Conservation (phyloP, 2,329 filamentous ascomycete species). For the Paecilomyces dactylethromorphus region DNA sequence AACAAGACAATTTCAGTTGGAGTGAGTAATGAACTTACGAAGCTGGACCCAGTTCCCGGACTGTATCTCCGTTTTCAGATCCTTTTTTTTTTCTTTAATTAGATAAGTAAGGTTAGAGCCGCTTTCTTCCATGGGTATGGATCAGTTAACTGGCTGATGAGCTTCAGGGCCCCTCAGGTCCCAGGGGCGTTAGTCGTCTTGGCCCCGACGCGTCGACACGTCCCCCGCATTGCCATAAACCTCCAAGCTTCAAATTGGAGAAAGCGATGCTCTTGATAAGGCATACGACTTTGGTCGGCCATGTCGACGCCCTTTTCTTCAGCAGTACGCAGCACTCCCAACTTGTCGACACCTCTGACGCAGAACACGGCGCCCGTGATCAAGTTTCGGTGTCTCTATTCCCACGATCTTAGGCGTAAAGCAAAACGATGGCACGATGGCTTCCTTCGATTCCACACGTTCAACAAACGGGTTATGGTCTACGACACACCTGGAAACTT, state of each 20-base stretch:
- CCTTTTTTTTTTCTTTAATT: neutral
- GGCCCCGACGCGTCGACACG: neutral
- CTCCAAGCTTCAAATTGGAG: neutral
- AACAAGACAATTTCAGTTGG: neutral
- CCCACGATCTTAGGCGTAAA: conserved; percentile 76
- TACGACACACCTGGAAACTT: conserved; percentile 76
- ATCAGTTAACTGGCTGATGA: neutral
- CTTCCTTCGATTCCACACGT: conserved; percentile 76
- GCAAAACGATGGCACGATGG: conserved; percentile 94
- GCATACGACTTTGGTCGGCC: conserved; percentile 2
- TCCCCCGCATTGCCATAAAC: neutral
- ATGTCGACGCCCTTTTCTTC: conserved; percentile 20
- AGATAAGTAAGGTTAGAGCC: neutral
- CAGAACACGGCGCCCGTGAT: conserved; percentile 67
- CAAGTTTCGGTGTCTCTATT: conserved; percentile 82
- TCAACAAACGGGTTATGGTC: conserved; percentile 87
- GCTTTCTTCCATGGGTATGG: neutral
- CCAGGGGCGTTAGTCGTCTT: neutral
- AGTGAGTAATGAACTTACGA: too few species aligned
- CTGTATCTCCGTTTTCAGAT: neutral
- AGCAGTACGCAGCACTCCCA: conserved; percentile 22
- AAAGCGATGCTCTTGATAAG: neutral
- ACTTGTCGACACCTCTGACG: conserved; percentile 39
- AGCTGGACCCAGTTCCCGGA: too few species aligned
- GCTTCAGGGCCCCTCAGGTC: too few species aligned